phyloP scores from a whole-genome alignment of 1,284 basidiomycete genomes.

The Malassezia sympodialis region DNA sequence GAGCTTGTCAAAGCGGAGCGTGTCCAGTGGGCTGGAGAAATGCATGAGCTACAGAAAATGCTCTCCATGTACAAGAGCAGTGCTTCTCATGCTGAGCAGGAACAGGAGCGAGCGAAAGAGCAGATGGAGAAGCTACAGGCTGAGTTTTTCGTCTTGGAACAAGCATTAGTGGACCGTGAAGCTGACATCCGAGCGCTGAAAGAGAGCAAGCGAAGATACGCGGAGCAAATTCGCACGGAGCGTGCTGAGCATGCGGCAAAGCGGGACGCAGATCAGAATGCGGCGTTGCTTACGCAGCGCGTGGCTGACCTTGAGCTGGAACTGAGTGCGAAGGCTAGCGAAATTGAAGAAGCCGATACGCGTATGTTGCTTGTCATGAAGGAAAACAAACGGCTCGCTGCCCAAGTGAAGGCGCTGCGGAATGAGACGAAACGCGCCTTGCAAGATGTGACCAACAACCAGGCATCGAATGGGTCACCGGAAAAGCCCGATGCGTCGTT shows the following conservation, averaged over 20 bases:
- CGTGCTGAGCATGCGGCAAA: not conserved
- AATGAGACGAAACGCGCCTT: conserved; percentile 4
- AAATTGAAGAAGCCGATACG: conserved; percentile 36
- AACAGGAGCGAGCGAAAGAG: conserved; percentile 4
- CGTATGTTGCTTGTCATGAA: conserved; percentile 32
- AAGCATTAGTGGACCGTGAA: conserved; percentile 1
- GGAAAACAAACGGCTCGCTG: conserved; percentile 23
- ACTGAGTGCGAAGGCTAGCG: conserved; percentile 28
- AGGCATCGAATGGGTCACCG: not conserved
- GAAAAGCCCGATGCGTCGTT: not conserved
- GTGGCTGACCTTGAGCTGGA: conserved; percentile 30
- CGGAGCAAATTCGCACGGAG: conserved; percentile 8
- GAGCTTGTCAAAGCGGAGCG: conserved; percentile 8
- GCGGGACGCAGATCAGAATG: not conserved
- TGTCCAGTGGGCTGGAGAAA: conserved; percentile 6
- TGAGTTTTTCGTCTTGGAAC: conserved; percentile 6
- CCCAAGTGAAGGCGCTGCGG: conserved; percentile 3
- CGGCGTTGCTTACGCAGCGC: not conserved
- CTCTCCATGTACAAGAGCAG: conserved; percentile 16
- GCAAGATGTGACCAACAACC: conserved; percentile 7
- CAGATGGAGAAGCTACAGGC: conserved; percentile 1
- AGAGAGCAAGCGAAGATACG: not conserved
- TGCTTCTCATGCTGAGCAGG: conserved; percentile 5
- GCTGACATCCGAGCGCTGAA: not conserved
- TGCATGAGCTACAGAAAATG: conserved; percentile 10